phyloP scores from a whole-genome alignment of 2,329 filamentous ascomycete species.

The Hymenoscyphus albidus region DNA sequence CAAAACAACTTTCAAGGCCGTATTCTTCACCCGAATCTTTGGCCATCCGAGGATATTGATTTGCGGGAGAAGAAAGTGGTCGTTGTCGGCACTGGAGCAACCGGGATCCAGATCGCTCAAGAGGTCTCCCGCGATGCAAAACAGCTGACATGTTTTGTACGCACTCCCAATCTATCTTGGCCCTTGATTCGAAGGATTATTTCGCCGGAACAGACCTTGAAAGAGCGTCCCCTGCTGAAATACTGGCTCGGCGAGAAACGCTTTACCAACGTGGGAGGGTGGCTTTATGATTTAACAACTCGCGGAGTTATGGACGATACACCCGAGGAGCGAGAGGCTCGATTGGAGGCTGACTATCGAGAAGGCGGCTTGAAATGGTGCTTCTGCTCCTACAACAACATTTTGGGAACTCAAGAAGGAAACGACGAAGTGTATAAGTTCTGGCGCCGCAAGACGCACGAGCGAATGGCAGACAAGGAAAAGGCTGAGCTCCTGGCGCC shows the following conservation, averaged over 20 bases:
- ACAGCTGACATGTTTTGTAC: slow-evolving; percentile 58
- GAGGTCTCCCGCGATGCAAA: slow-evolving; percentile 52
- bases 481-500: slow-evolving; percentile 27
- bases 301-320: neutral
- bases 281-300: neutral
- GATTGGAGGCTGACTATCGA: slow-evolving; percentile 34
- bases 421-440: slow-evolving; percentile 41
- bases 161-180: slow-evolving; percentile 57
- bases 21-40: slow-evolving; percentile 48
- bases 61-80: slow-evolving; percentile 51
- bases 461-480: slow-evolving; percentile 27
- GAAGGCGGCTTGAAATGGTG: slow-evolving; percentile 37
- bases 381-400: slow-evolving; percentile 48
- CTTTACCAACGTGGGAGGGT: neutral
- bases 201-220: neutral
- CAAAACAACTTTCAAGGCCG: slow-evolving; percentile 43
- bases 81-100: slow-evolving; percentile 54
- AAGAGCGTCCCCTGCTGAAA: neutral
- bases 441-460: slow-evolving; percentile 42
- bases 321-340: neutral
- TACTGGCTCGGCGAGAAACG: neutral
- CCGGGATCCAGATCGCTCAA: slow-evolving; percentile 55
- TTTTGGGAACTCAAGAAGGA: slow-evolving; percentile 42
- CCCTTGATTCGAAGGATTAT: slow-evolving; percentile 15
- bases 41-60: slow-evolving; percentile 49